Evolutionary conservation across 169 alveolate genomes (phyloP).

Genomic region (Cryptosporidium tyzzeri): DNA sequence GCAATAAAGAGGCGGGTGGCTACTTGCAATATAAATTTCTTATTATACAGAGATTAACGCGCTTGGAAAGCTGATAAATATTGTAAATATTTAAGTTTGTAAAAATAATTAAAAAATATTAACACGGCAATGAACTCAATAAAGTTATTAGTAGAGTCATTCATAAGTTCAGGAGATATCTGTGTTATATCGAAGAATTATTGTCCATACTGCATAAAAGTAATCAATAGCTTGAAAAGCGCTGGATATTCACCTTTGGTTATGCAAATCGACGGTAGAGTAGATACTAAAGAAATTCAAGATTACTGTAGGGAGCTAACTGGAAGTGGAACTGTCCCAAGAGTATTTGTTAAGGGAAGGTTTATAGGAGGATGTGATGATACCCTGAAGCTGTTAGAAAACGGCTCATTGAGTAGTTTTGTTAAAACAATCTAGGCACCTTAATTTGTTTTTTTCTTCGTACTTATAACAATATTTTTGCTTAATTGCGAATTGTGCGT

Average conservation of each 20-base stretch:
- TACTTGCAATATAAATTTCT: background rate
- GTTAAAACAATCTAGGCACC: background rate
- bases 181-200: conserved; percentile 35
- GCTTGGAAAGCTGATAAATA: too few relatives aligned
- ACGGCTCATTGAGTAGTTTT: conserved; percentile 20
- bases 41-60: too few relatives aligned
- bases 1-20: background rate
- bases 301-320: conserved; percentile 76
- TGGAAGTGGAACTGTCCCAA: conserved; percentile 82
- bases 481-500: background rate
- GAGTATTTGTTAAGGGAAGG: conserved; percentile 78
- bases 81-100: too few relatives aligned
- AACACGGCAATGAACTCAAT: background rate
- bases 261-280: conserved; percentile 76
- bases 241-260: conserved; percentile 65
- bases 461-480: background rate
- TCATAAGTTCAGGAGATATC: conserved; percentile 21
- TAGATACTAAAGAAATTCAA: conserved; percentile 77
- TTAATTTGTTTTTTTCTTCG: background rate
- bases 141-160: conserved; percentile 24
- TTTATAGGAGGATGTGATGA: conserved; percentile 83
- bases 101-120: background rate
- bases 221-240: conserved; percentile 16
- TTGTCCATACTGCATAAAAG: conserved; percentile 58
- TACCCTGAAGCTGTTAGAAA: conserved; percentile 53